phyloP scores from a whole-genome alignment of 73 alveolate genomes.

The Blepharisma japonicum region DNA sequence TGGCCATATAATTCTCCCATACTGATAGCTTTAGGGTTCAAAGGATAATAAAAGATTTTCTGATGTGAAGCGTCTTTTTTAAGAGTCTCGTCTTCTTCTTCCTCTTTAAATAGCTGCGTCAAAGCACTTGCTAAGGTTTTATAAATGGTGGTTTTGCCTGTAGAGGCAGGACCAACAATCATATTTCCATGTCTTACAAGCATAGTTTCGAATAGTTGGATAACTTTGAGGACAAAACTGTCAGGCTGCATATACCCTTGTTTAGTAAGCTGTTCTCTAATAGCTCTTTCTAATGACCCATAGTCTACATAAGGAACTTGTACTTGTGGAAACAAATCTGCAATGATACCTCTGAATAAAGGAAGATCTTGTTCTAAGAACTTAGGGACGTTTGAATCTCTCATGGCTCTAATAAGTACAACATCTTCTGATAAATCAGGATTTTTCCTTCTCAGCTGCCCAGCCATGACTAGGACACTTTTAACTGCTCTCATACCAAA shows the following conservation, averaged over 20 bases:
- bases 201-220: slow-evolving; percentile 93
- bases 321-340: slow-evolving; percentile 86
- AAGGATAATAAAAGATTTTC: slow-evolving; percentile 46
- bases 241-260: slow-evolving; percentile 54
- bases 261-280: slow-evolving; percentile 56
- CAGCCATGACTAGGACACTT: slow-evolving; percentile 97
- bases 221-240: slow-evolving; percentile 69
- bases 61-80: slow-evolving; percentile 42
- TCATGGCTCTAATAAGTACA: slow-evolving; percentile 98
- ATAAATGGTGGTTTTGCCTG: slow-evolving; percentile 97
- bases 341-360: slow-evolving; percentile 95
- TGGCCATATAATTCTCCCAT: slow-evolving; percentile 91
- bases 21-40: slow-evolving; percentile 99
- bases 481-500: slow-evolving; percentile 99
- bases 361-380: slow-evolving; percentile 99
- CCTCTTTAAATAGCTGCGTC: slow-evolving; percentile 87
- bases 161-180: slow-evolving; percentile 99
- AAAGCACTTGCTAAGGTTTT: slow-evolving; percentile 93
- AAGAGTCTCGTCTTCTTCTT: slow-evolving; percentile 34
- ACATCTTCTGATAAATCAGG: slow-evolving; percentile 95
- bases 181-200: slow-evolving; percentile 98
- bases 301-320: slow-evolving; percentile 72
- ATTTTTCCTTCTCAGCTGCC: slow-evolving; percentile 86
- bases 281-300: slow-evolving; percentile 66
- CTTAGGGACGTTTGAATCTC: slow-evolving; percentile 99